Conservation (phyloP, 2,329 filamentous ascomycete species). For the Alternaria sp. region DNA sequence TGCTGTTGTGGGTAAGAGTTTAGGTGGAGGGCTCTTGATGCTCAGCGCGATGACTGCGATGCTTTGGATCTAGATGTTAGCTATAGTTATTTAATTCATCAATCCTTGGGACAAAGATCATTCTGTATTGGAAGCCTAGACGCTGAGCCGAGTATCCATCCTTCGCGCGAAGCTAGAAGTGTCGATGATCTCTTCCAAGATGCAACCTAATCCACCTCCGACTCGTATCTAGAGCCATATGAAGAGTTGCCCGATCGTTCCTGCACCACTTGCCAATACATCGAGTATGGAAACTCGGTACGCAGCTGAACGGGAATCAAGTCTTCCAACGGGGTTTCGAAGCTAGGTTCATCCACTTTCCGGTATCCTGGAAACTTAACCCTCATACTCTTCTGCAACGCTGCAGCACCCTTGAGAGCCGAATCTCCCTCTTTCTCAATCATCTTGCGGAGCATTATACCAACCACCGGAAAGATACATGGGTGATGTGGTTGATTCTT, state of each 20-base stretch:
- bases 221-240: background rate
- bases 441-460: background rate
- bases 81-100: background rate
- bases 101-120: background rate
- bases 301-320: background rate
- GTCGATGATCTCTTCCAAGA: background rate
- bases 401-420: background rate
- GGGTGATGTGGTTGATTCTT: background rate
- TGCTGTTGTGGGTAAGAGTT: background rate
- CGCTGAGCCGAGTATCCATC: background rate
- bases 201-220: background rate
- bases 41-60: background rate
- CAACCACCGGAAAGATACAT: background rate
- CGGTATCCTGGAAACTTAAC: background rate
- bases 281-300: background rate
- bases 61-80: background rate
- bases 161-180: background rate
- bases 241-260: background rate
- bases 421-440: background rate
- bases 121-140: background rate
- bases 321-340: background rate
- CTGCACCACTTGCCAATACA: background rate
- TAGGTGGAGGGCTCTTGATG: background rate
- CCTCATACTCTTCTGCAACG: background rate
- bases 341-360: background rate